phyloP scores from a whole-genome alignment of 2,329 filamentous ascomycete genomes.

The Samsoniella hepiali region DNA sequence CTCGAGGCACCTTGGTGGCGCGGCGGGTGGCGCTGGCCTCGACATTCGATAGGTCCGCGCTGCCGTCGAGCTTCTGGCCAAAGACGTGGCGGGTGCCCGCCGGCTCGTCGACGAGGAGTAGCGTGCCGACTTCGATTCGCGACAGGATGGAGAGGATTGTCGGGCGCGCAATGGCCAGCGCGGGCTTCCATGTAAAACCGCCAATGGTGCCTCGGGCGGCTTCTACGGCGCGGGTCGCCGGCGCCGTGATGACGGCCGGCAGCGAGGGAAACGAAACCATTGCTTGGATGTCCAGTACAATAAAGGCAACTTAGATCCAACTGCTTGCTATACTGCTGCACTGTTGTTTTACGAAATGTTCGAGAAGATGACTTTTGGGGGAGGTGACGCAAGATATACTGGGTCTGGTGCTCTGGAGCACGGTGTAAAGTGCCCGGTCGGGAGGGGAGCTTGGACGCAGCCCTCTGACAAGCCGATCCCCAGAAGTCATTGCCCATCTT shows the following conservation, averaged over 20 bases:
- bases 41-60: slow-evolving; percentile 35
- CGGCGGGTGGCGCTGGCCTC: slow-evolving; percentile 34
- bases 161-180: slow-evolving; percentile 44
- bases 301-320: not conserved
- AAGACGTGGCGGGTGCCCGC: slow-evolving; percentile 40
- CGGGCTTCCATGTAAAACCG: slow-evolving; percentile 46
- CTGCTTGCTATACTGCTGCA: not conserved
- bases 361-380: not conserved
- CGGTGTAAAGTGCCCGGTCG: not conserved
- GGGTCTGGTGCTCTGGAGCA: not conserved
- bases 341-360: not conserved
- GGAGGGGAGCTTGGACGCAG: not conserved
- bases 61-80: slow-evolving; percentile 43
- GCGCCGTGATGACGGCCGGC: slow-evolving; percentile 36
- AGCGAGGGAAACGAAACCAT: slow-evolving; percentile 28
- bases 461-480: slow-evolving; percentile 4
- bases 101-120: slow-evolving; percentile 47
- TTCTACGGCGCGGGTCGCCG: slow-evolving; percentile 39
- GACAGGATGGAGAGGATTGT: slow-evolving; percentile 44
- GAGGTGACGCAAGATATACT: not conserved
- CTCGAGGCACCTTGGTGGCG: slow-evolving; percentile 36
- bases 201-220: slow-evolving; percentile 42
- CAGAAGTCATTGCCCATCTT: not conserved
- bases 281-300: not conserved
- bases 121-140: slow-evolving; percentile 46